Conservation (phyloP, 2,329 filamentous ascomycete genomes). For the Alternaria ventricosa region DNA sequence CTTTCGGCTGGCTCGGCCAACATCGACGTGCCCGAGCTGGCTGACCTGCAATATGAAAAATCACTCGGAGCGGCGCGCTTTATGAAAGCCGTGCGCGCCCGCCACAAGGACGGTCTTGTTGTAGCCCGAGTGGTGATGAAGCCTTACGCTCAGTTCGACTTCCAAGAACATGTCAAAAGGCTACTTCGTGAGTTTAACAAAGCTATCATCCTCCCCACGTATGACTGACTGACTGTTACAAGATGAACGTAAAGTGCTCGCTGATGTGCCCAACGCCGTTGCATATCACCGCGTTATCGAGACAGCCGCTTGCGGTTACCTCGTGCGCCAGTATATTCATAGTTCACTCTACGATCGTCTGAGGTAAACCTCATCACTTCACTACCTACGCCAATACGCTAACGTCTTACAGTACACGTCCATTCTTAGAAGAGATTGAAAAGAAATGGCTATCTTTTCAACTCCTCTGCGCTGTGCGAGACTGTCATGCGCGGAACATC, state of each 20-base stretch:
- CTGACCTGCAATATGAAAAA: conserved; percentile 89
- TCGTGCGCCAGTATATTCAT: conserved; percentile 94
- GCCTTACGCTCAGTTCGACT: conserved; percentile 80
- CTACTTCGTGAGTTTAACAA: conserved; percentile 68
- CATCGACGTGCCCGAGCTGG: conserved; percentile 91
- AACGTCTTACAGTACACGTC: conserved; percentile 73
- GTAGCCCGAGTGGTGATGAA: conserved; percentile 96
- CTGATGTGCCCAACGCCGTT: conserved; percentile 87
- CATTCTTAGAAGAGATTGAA: conserved; percentile 95
- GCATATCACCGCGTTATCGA: conserved; percentile 90
- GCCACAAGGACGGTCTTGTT: conserved; percentile 87
- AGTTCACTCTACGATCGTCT: conserved; percentile 97
- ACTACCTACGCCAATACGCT: conserved; percentile 17
- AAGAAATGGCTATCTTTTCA: conserved; percentile 99
- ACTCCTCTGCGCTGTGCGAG: conserved; percentile 86
- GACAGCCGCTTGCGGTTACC: conserved; percentile 87
- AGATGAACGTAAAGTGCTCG: conserved; percentile 81
- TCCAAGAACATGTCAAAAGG: conserved; percentile 78
- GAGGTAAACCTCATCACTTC: conserved; percentile 51
- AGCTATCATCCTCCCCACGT: accelerated
- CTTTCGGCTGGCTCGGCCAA: conserved; percentile 90
- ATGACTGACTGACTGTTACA: conserved; percentile 28
- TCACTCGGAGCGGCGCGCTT: conserved; percentile 91
- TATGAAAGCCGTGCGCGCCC: conserved; percentile 93
- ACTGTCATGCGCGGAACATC: conserved; percentile 86